Conservation (phyloP, 2,329 filamentous ascomycete genomes). For the Penicillium decumbens region DNA sequence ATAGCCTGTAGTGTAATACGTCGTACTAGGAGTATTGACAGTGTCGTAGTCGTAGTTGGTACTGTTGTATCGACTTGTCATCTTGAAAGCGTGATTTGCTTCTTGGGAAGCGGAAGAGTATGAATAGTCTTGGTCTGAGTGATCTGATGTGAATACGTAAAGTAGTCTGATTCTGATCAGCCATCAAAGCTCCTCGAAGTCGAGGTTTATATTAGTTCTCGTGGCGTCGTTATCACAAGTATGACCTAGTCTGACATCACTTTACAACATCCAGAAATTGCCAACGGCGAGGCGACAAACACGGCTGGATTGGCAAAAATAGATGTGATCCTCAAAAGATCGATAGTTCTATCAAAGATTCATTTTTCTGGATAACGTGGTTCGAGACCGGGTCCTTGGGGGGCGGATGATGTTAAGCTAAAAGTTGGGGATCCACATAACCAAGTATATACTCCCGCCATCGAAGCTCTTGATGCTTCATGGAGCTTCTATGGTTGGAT, state of each 20-base stretch:
- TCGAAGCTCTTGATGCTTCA: background rate
- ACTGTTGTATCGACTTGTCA: slow-evolving; percentile 17
- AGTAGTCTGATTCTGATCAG: background rate
- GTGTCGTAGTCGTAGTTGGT: slow-evolving; percentile 19
- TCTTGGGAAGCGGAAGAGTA: background rate
- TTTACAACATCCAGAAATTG: background rate
- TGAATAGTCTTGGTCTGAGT: background rate
- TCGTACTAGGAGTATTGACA: slow-evolving; percentile 20
- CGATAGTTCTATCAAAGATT: background rate
- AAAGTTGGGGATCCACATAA: background rate
- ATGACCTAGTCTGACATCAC: slow-evolving; percentile 23
- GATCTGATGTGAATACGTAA: background rate
- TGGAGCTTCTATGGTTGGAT: background rate
- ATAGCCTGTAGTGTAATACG: slow-evolving; percentile 14
- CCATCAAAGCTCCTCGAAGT: background rate
- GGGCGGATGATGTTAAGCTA: slow-evolving; percentile 14
- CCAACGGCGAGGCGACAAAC: slow-evolving; percentile 9
- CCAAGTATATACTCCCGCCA: background rate
- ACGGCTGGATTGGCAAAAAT: background rate
- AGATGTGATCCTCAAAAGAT: background rate
- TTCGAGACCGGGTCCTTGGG: slow-evolving; percentile 14
- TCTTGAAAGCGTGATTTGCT: slow-evolving; percentile 13
- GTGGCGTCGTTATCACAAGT: slow-evolving; percentile 14
- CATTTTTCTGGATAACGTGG: background rate
- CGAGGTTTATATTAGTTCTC: slow-evolving; percentile 13